These are phyloP conservation scores for Notholithocarpus densiflorus DNA, from an alignment of 306 rosid species.

Conservation along the genomic window DNA sequence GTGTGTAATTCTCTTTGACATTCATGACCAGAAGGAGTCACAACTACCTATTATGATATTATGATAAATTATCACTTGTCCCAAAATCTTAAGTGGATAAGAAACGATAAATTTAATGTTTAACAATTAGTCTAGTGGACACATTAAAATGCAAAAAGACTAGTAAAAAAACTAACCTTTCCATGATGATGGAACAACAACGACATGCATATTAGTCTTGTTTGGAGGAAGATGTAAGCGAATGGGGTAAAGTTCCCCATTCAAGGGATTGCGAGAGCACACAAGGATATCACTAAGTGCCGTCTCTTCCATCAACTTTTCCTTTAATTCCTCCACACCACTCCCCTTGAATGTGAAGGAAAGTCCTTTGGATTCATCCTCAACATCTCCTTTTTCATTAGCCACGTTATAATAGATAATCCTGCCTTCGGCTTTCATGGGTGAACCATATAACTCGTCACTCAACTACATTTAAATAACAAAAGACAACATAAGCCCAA, in stretches of 20 bases:
- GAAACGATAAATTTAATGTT: no score
- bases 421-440: constrained; percentile 51
- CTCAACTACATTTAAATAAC: constrained; percentile 22
- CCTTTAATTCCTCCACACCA: constrained; percentile 47
- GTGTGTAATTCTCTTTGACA: not conserved
- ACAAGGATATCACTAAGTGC: constrained; percentile 49
- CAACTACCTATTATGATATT: no score
- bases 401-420: constrained; percentile 56
- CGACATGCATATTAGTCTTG: constrained; percentile 59
- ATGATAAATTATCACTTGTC: no score
- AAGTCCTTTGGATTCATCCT: constrained; percentile 26
- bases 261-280: constrained; percentile 74
- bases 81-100: no score
- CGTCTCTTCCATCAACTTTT: constrained; percentile 51
- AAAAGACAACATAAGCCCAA: not conserved
- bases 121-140: no score
- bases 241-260: constrained; percentile 68
- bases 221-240: constrained; percentile 87
- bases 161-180: constrained; percentile 21
- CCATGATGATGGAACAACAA: constrained; percentile 54
- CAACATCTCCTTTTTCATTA: constrained; percentile 49
- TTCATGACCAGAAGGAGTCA: no score
- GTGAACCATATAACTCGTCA: constrained; percentile 10
- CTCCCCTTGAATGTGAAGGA: constrained; percentile 62
- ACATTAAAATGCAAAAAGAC: not conserved